Evolutionary conservation across 352 stramenopile genomes (phyloP).

Genomic region (Pilasporangium apinafurcum): DNA sequence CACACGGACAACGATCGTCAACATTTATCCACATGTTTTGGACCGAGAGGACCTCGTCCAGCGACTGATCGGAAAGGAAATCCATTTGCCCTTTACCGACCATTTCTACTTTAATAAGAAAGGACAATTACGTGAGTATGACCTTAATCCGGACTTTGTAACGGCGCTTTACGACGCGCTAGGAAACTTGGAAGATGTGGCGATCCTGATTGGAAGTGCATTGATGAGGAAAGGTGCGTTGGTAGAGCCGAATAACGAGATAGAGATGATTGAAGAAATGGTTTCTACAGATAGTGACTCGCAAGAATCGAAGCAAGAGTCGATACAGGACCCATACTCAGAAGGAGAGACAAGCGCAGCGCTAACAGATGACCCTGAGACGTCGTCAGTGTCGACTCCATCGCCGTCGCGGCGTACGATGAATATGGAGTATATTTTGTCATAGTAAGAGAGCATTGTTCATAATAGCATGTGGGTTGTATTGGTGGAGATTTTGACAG

Average conservation of each 20-base stretch:
- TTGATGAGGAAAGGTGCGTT: constrained; percentile 3
- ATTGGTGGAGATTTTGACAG: too few species aligned
- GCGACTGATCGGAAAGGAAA: constrained; percentile 19
- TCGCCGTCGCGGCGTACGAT: background rate
- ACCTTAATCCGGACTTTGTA: constrained; percentile 20
- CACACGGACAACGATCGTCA: constrained; percentile 19
- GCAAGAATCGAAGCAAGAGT: too few species aligned
- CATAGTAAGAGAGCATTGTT: too few species aligned
- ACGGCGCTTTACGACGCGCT: constrained; percentile 19
- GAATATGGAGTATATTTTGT: constrained; percentile 4
- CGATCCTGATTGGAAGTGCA: constrained; percentile 12
- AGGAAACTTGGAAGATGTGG: constrained; percentile 15
- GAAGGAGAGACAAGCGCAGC: too few species aligned
- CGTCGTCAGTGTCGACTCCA: background rate
- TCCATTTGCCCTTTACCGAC: constrained; percentile 20
- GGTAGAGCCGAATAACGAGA: background rate
- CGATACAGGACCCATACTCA: too few species aligned
- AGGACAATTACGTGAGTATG: constrained; percentile 7
- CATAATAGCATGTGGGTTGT: too few species aligned
- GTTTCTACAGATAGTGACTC: too few species aligned
- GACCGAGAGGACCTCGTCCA: constrained; percentile 15
- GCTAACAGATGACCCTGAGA: too few species aligned
- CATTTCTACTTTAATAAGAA: constrained; percentile 20
- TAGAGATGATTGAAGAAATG: background rate
- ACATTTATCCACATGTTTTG: constrained; percentile 27